Evolutionary conservation across 495 filamentous ascomycete genomes (phyloP), one percentile per base, ranked within the genome.

Genomic region (Talaromyces borbonicus): DNA sequence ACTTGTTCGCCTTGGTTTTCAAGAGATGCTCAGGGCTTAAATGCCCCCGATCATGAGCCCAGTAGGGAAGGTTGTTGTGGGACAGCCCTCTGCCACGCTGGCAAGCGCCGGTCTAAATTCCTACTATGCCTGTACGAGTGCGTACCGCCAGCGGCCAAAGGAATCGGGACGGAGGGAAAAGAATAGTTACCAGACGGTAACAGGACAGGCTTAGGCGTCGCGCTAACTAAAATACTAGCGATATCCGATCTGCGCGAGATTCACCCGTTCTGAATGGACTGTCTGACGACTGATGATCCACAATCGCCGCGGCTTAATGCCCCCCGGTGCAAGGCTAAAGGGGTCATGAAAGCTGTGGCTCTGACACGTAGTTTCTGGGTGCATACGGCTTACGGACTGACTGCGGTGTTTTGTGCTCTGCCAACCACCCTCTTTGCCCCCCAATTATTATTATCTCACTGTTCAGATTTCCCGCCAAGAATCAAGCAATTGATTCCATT

Each of bases 41-140:
- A n/a, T n/a, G n/a, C n/a, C n/a, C n/a, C n/a, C n/a, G n/a, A n/a
- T n/a, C n/a, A n/a, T n/a, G n/a, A n/a, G 33, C 16, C 16, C 35
- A 41, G 36, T 20, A 33, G 30, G 30, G 16, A 24, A 32, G 16
- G 12, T 19, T 29, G 22, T 22, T 24, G 43, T 46, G 43, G 43
- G 43, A 46, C 43, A 46, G 31, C 18, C 47, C 38, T 37, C 47
- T 49, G 47, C 47, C 47, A 49, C 47, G 47, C 38, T 49, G 47
- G 47, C 47, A 49, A 49, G 47, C 47, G 46, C 24, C 46, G 33
- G 37, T 31, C 46, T 27, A 39, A 48, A 30, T 22, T 18, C n/a
- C 22, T 18, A n/a, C 33, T 24, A 23, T 30, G 46, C 33, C 36
- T 39, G 37, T 33, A 36, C n/a, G n/a, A n/a, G n/a, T n/a, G n/a